These are phyloP conservation scores for Pachyrhizus erosus DNA, from an alignment of 306 rosid species.

Conservation along the genomic window DNA sequence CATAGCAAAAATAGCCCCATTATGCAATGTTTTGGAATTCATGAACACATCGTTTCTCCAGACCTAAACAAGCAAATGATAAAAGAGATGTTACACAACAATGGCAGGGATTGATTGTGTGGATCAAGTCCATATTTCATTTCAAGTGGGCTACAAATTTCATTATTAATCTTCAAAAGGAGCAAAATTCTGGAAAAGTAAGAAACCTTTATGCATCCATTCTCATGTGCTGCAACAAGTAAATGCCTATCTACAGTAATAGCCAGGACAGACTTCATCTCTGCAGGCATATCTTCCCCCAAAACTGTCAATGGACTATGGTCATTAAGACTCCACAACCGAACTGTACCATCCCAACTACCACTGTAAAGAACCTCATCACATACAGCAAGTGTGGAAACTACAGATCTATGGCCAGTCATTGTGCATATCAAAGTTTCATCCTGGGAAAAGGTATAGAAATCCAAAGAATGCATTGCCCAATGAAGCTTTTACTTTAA, in stretches of 20 bases:
- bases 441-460: conserved; percentile 61
- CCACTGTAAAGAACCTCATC: conserved; percentile 90
- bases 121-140: conserved; percentile 31
- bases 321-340: conserved; percentile 90
- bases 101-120: conserved; percentile 21
- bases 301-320: conserved; percentile 79
- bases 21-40: conserved; percentile 64
- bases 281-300: conserved; percentile 70
- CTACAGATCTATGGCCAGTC: conserved; percentile 86
- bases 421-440: conserved; percentile 71
- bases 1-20: conserved; percentile 73
- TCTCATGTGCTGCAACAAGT: conserved; percentile 83
- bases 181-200: conserved; percentile 35
- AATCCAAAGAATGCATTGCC: conserved; percentile 35
- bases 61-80: conserved; percentile 60
- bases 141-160: conserved; percentile 31
- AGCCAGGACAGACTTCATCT: conserved; percentile 65
- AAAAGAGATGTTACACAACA: conserved; percentile 32
- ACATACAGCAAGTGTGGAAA: conserved; percentile 76
- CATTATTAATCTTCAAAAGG: conserved; percentile 41
- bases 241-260: conserved; percentile 60
- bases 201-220: conserved; percentile 81
- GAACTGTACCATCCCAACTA: conserved; percentile 96
- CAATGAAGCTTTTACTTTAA: conserved; percentile 26
- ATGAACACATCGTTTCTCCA: conserved; percentile 81